Evolutionary conservation across 805 yeast genomes (phyloP).

Genomic region (Vanderwaltozyma tropicalis): DNA sequence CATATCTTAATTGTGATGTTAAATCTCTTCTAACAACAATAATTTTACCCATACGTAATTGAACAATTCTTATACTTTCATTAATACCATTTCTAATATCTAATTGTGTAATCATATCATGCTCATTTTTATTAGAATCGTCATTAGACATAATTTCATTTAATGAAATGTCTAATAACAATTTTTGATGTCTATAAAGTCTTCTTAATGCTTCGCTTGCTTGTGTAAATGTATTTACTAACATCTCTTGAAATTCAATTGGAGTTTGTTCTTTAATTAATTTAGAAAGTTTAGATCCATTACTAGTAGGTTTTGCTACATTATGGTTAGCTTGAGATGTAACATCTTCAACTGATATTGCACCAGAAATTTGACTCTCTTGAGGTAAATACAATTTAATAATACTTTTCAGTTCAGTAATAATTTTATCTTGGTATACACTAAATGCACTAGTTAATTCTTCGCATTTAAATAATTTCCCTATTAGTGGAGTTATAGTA

Average conservation of each 20-base stretch:
- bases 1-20: constrained; percentile 44
- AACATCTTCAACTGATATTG: neutral
- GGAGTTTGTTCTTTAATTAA: constrained; percentile 58
- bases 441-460: constrained; percentile 51
- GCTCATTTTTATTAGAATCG: constrained; percentile 21
- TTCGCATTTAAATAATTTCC: constrained; percentile 52
- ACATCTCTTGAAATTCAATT: constrained; percentile 63
- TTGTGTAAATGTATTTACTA: constrained; percentile 47
- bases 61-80: constrained; percentile 60
- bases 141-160: constrained; percentile 29
- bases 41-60: constrained; percentile 66
- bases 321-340: neutral
- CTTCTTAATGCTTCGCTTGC: constrained; percentile 67
- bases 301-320: constrained; percentile 17
- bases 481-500: constrained; percentile 37
- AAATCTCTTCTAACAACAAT: constrained; percentile 68
- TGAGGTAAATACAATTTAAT: constrained; percentile 58
- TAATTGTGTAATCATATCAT: constrained; percentile 40
- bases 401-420: constrained; percentile 60
- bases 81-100: constrained; percentile 60
- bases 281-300: constrained; percentile 33
- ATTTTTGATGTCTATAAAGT: constrained; percentile 66
- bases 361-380: constrained; percentile 15
- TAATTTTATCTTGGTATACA: constrained; percentile 56
- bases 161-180: constrained; percentile 61